Base-by-base conservation (phyloP, 139 green algal genomes). In the Auxenochlorella protothecoides region DNA sequence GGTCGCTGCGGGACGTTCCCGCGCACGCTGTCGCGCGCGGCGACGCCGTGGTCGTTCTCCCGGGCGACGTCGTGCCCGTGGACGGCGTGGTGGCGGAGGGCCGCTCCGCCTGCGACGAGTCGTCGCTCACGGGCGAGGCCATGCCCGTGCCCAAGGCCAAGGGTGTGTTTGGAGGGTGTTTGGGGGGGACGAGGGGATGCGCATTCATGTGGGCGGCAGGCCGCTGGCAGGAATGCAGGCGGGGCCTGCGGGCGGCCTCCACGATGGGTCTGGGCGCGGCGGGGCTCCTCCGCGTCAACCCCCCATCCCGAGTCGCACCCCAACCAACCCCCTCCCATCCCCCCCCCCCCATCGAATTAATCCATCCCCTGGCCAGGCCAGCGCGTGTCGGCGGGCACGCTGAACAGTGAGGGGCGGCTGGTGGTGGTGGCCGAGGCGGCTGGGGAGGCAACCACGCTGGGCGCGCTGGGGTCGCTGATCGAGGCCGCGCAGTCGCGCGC, bases 41-140 rank as follows among this genome's bases (percentile, higher is more conserved):
- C 11, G 88, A 93, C 69, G 27, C 90, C 62, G 68, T 96, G 57
- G 68, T 80, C 9, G 85, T 96, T 61, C 81, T 94, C 69, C 91
- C 91, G 3, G 91, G 91, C 7, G 91, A 97, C 68, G 65, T 81
- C 6, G 73, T 97, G n/a, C 91, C 91, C 15, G 88, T 93, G 57
- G 91, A 97, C 62, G 91, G 91, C 5, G 62, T 77, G 52, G 89
- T 97, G 57, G 76, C 89, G 62, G 71, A 55, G 0, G 91, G 91
- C 0, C 71, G 82, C 16, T 85, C 67, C 69, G 83, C 75, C 1
- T 82, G 95, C 44, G 81, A 97, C 63, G 91, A 96, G 78, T 84
- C 78, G n/a, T 83, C 88, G 0, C 67, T 97, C 5, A 94, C 87
- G 9, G 91, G 91, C 5, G 91, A 97, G 84, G 82, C 91, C 1